Conservation (phyloP, 164 flowering plant species). For the Liriodendron chinense region DNA sequence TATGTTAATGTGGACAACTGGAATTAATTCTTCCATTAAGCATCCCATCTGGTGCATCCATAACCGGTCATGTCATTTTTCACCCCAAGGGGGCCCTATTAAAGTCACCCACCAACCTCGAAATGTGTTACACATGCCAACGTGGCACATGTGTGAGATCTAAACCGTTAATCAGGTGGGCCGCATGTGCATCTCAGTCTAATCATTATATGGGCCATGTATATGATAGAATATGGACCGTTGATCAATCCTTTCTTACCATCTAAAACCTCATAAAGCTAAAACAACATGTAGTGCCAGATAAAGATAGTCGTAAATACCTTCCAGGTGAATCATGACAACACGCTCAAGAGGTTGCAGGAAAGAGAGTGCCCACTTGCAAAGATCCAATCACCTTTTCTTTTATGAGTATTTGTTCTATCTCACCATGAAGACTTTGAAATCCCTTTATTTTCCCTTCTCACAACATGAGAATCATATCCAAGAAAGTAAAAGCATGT, state of each 20-base stretch:
- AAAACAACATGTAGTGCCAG: background rate
- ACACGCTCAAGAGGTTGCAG: background rate
- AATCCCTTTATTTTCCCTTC: too few relatives aligned
- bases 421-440: too few relatives aligned
- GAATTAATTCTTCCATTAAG: too few relatives aligned
- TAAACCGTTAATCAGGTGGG: background rate
- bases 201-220: background rate
- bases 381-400: background rate
- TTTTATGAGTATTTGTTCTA: background rate
- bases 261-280: background rate
- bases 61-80: too few relatives aligned
- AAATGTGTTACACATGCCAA: background rate
- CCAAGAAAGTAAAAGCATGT: background rate
- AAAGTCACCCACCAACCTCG: too few relatives aligned
- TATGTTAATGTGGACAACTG: too few relatives aligned
- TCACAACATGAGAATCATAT: background rate
- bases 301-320: background rate
- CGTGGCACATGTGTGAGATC: background rate
- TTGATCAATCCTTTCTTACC: background rate
- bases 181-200: too few relatives aligned
- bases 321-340: background rate
- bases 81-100: too few relatives aligned
- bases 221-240: background rate
- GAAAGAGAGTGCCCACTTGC: background rate
- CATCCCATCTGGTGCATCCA: too few relatives aligned